Evolutionary conservation across 768 basidiomycete genomes (phyloP).

Genomic region (Strobilomyces confusus): DNA sequence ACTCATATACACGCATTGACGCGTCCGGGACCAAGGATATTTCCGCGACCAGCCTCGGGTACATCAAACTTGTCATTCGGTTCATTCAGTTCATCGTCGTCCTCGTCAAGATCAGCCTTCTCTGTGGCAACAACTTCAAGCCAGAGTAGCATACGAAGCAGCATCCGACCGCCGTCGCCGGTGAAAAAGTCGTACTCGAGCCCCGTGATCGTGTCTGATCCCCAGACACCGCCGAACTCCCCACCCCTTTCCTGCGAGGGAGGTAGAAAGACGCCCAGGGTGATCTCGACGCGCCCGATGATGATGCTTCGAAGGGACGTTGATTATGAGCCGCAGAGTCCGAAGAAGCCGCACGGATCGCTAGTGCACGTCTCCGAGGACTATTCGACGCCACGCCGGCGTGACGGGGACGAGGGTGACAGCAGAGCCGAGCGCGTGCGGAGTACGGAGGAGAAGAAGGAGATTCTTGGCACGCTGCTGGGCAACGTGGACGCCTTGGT

Average conservation of each 20-base stretch:
- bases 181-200: slow-evolving; percentile 34
- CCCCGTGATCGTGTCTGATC: slow-evolving; percentile 15
- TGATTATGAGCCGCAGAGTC: slow-evolving; percentile 71
- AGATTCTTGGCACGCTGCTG: slow-evolving; percentile 72
- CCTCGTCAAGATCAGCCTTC: slow-evolving; percentile 36
- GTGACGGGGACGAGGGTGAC: slow-evolving; percentile 10
- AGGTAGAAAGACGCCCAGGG: slow-evolving; percentile 19
- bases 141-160: slow-evolving; percentile 20
- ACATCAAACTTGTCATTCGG: slow-evolving; percentile 18
- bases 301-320: slow-evolving; percentile 68
- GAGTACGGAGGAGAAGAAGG: slow-evolving; percentile 82
- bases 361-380: slow-evolving; percentile 30
- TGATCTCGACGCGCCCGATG: slow-evolving; percentile 40
- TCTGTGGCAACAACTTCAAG: slow-evolving; percentile 37
- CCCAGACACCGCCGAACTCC: slow-evolving; percentile 21
- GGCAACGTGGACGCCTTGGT: slow-evolving; percentile 92
- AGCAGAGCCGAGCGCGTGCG: slow-evolving; percentile 26
- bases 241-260: slow-evolving; percentile 27
- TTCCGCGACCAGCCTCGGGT: slow-evolving; percentile 20
- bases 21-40: slow-evolving; percentile 21
- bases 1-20: slow-evolving; percentile 24
- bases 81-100: slow-evolving; percentile 23
- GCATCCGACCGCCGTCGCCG: slow-evolving; percentile 38
- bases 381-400: slow-evolving; percentile 8
- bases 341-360: slow-evolving; percentile 46